Evolutionary conservation across 176 grass and related monocot genomes (phyloP), one percentile per base, ranked within the genome.

Genomic region (Eremochloa ophiuroides): DNA sequence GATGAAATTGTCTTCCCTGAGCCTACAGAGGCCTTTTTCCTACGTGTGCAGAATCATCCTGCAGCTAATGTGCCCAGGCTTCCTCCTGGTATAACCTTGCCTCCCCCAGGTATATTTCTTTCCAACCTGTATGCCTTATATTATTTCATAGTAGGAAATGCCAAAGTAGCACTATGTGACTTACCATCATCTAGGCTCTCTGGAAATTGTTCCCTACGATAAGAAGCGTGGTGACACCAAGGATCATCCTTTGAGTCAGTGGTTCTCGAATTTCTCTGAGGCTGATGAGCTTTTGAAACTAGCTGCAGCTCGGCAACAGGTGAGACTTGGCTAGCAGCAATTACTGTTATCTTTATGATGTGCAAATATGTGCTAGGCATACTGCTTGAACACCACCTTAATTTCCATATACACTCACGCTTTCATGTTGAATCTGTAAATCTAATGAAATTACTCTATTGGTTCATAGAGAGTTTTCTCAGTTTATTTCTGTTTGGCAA

Each of bases 271-370:
- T 86, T 99, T 99, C 80, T 99, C 96, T 46, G 96, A 99, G 82
- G 96, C 96, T 14, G 96, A 99, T 80, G 96, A 93, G 66, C 87
- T 99, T 76, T 85, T 99, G 76, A 99, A 95, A 88, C 69, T 99
- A 53, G 89, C 93, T 30, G 93, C 93, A 25, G 96, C 96, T 88
- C 86, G 87, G 74, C 93, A 99, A 70, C 93, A 93, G 82, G 96
- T 99, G 42, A 90, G 80, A n/a, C n/a, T n/a, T n/a, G n/a, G n/a
- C n/a, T n/a, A n/a, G 14, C 38, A 71, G 55, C 22, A 79, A n/a
- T n/a, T n/a, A 42, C 30, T 82, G 43, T 79, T 59, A 60, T 40
- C 1, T 85, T 53, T 80, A 7, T 53, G 20, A 71, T 38, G 46
- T 66, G 10, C 76, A 25, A 47, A 53, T 26, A 31, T 17, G 8